Evolutionary conservation across 495 filamentous ascomycete species (phyloP).

Genomic region (Annulohypoxylon maeteangense): DNA sequence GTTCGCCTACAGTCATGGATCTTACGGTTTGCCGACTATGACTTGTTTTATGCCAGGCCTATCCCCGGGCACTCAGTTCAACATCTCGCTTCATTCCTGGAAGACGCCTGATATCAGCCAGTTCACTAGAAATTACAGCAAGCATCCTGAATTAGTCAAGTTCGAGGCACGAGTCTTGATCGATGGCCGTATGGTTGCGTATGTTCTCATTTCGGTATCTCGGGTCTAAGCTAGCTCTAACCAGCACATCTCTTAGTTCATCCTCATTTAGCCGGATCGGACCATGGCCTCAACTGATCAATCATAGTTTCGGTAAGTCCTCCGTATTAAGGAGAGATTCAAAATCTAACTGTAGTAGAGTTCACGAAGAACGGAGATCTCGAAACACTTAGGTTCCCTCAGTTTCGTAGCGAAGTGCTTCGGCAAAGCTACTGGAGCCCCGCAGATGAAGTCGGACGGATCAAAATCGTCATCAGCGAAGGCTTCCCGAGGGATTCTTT

Average conservation of each 20-base stretch:
- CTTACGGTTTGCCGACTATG: conserved; percentile 70
- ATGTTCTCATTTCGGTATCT: conserved; percentile 43
- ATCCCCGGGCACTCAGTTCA: conserved; percentile 67
- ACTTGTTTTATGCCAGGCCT: conserved; percentile 82
- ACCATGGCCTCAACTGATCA: conserved; percentile 68
- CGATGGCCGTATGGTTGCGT: conserved; percentile 76
- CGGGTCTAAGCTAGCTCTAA: neutral
- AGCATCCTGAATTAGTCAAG: conserved; percentile 67
- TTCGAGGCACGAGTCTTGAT: conserved; percentile 77
- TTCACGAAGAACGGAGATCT: conserved; percentile 71
- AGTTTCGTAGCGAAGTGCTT: conserved; percentile 77
- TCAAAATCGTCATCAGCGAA: conserved; percentile 82
- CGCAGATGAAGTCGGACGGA: conserved; percentile 73
- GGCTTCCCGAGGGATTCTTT: conserved; percentile 67
- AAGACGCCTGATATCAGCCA: conserved; percentile 71
- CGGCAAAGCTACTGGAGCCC: conserved; percentile 78
- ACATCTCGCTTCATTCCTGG: conserved; percentile 86
- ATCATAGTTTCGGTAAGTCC: conserved; percentile 59
- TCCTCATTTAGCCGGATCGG: conserved; percentile 65
- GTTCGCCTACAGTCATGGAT: conserved; percentile 56
- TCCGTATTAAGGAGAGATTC: neutral
- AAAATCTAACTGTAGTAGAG: conserved; percentile 52
- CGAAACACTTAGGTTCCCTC: conserved; percentile 74
- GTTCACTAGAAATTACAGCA: conserved; percentile 68
- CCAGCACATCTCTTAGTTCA: conserved; percentile 52